phyloP scores from a whole-genome alignment of 306 rosid genomes.

The Senna tora region DNA sequence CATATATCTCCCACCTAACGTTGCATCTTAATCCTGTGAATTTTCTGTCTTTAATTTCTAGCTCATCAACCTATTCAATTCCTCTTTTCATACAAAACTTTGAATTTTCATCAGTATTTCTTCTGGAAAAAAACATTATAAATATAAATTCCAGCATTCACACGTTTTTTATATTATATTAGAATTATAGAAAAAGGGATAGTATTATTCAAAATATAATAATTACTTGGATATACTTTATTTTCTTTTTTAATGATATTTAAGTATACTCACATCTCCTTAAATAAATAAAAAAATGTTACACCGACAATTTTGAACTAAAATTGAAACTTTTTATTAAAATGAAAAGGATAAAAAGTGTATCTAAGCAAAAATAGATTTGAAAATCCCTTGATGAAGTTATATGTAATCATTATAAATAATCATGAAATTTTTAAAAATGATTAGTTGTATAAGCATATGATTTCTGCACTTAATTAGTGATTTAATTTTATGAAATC shows the following conservation, averaged over 20 bases:
- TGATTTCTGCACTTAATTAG: too few species aligned
- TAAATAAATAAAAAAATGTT: too few species aligned
- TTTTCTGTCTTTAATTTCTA: not conserved
- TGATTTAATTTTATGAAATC: too few species aligned
- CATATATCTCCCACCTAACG: slow-evolving; percentile 3
- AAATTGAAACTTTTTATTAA: too few species aligned
- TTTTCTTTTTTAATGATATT: too few species aligned
- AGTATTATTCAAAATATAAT: not conserved
- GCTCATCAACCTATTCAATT: not conserved
- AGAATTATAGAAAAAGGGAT: not conserved
- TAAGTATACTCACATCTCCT: too few species aligned
- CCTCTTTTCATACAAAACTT: not conserved
- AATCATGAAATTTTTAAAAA: not conserved
- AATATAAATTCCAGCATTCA: not conserved
- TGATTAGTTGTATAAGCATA: too few species aligned
- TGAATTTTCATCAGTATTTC: not conserved
- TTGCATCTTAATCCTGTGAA: slow-evolving; percentile 25
- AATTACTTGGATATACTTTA: not conserved
- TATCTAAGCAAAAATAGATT: too few species aligned
- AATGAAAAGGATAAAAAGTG: too few species aligned
- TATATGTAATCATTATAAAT: not conserved
- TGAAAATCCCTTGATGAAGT: not conserved
- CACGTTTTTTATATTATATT: not conserved
- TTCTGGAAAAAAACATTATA: not conserved
- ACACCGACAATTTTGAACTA: too few species aligned